Evolutionary conservation across 2,329 filamentous ascomycete genomes (phyloP).

Genomic region (Fusarium cyanostomum): DNA sequence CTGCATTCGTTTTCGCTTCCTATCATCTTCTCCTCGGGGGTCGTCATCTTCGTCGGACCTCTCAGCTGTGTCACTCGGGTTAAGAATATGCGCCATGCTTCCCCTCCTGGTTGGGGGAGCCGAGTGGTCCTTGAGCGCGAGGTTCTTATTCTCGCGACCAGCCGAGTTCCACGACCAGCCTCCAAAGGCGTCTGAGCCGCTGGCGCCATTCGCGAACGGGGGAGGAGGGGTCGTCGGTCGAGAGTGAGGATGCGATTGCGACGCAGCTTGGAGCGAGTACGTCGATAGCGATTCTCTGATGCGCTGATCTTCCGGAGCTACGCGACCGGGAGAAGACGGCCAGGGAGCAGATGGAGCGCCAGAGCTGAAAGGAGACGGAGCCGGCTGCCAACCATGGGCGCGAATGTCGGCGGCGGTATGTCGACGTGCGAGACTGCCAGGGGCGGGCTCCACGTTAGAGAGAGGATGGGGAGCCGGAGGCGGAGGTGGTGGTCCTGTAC

Average conservation of each 20-base stretch:
- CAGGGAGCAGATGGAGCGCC: slow-evolving; percentile 62
- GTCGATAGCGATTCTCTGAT: slow-evolving; percentile 65
- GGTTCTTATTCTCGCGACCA: slow-evolving; percentile 60
- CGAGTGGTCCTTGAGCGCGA: slow-evolving; percentile 64
- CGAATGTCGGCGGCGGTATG: slow-evolving; percentile 98
- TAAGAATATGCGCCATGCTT: slow-evolving; percentile 72
- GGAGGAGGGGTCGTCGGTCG: slow-evolving; percentile 64
- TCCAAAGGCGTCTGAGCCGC: slow-evolving; percentile 57
- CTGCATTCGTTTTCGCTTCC: slow-evolving; percentile 69
- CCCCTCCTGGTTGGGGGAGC: slow-evolving; percentile 65
- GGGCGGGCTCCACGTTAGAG: slow-evolving; percentile 68
- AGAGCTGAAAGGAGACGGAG: slow-evolving; percentile 70
- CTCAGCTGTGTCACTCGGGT: slow-evolving; percentile 66
- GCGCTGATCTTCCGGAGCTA: slow-evolving; percentile 62
- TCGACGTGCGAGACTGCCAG: slow-evolving; percentile 77
- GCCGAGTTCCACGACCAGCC: slow-evolving; percentile 67
- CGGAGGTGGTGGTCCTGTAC: slow-evolving; percentile 73
- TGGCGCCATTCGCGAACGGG: slow-evolving; percentile 58
- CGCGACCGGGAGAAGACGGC: slow-evolving; percentile 64
- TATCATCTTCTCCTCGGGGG: slow-evolving; percentile 64
- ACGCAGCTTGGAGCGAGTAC: slow-evolving; percentile 60
- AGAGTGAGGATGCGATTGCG: slow-evolving; percentile 58
- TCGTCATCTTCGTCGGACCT: slow-evolving; percentile 66
- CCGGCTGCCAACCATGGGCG: slow-evolving; percentile 79
- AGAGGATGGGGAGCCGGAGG: slow-evolving; percentile 72